phyloP scores from a whole-genome alignment of 2,329 filamentous ascomycete species.

The Xylaria multiplex region DNA sequence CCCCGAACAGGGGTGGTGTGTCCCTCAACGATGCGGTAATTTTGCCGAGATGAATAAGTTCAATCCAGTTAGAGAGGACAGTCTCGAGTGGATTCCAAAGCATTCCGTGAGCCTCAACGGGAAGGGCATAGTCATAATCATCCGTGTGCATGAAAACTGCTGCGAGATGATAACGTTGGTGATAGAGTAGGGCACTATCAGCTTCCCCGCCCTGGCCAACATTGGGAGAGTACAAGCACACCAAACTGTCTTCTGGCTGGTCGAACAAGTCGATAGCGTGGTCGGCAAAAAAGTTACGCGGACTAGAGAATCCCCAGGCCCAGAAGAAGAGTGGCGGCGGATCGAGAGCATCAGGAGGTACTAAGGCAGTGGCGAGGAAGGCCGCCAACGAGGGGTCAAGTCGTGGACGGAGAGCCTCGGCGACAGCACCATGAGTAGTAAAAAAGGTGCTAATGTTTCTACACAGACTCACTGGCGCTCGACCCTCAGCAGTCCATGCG shows the following conservation, averaged over 20 bases:
- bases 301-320: slow-evolving; percentile 34
- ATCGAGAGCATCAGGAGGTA: slow-evolving; percentile 30
- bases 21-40: slow-evolving; percentile 39
- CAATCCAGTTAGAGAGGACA: slow-evolving; percentile 44
- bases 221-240: slow-evolving; percentile 42
- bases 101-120: slow-evolving; percentile 36
- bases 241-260: slow-evolving; percentile 41
- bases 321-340: slow-evolving; percentile 42
- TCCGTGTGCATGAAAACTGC: slow-evolving; percentile 41
- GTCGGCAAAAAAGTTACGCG: slow-evolving; percentile 41
- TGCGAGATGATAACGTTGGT: slow-evolving; percentile 42
- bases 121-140: slow-evolving; percentile 40
- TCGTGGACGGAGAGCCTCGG: slow-evolving; percentile 41
- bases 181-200: slow-evolving; percentile 47
- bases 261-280: slow-evolving; percentile 39
- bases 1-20: slow-evolving; percentile 33
- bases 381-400: slow-evolving; percentile 43
- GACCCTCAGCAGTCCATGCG: slow-evolving; percentile 43
- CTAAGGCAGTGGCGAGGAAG: slow-evolving; percentile 42
- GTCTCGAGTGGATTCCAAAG: slow-evolving; percentile 47
- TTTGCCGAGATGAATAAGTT: slow-evolving; percentile 43
- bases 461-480: slow-evolving; percentile 35
- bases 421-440: slow-evolving; percentile 36
- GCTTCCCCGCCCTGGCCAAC: slow-evolving; percentile 35
- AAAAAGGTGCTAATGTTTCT: slow-evolving; percentile 40